Percentiles rank a stretch among this genome's conserved stretches.
Conservation (phyloP, 495 filamentous ascomycete species). For the Talaromyces trachyspermus region DNA sequence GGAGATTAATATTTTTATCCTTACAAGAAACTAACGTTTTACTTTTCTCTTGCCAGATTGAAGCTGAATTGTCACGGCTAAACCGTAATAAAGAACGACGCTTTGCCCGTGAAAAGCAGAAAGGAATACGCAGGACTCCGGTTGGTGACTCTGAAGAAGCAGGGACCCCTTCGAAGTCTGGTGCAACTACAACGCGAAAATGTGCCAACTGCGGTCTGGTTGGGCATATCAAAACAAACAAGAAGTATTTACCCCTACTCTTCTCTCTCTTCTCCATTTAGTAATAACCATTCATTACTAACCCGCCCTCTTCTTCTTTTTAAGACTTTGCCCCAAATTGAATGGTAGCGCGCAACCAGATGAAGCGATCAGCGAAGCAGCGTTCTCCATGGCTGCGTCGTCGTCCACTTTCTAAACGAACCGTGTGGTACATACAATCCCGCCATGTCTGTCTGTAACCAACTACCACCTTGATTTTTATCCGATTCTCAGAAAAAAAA, state of each 20-base stretch:
- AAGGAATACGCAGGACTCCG: slow-evolving; percentile 43
- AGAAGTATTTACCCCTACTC: slow-evolving; percentile 56
- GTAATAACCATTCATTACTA: no score
- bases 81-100: slow-evolving; percentile 87
- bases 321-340: slow-evolving; percentile 78
- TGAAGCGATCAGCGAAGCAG: slow-evolving; percentile 48
- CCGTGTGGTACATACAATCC: no score
- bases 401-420: background rate
- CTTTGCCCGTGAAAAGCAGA: slow-evolving; percentile 84
- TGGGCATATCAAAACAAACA: slow-evolving; percentile 99
- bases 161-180: slow-evolving; percentile 39
- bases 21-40: background rate
- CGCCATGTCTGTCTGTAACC: no score
- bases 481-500: no score
- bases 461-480: no score
- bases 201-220: slow-evolving; percentile 95
- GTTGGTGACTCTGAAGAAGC: slow-evolving; percentile 37
- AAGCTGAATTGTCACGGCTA: slow-evolving; percentile 71
- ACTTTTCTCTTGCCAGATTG: slow-evolving; percentile 42
- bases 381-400: slow-evolving; percentile 44
- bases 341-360: slow-evolving; percentile 77
- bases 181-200: slow-evolving; percentile 72
- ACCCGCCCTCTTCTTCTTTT: no score
- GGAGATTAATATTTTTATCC: slow-evolving; percentile 10
- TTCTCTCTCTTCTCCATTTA: slow-evolving; percentile 6